Conservation (phyloP, 106 monocot genomes). For the Acorus calamus region DNA sequence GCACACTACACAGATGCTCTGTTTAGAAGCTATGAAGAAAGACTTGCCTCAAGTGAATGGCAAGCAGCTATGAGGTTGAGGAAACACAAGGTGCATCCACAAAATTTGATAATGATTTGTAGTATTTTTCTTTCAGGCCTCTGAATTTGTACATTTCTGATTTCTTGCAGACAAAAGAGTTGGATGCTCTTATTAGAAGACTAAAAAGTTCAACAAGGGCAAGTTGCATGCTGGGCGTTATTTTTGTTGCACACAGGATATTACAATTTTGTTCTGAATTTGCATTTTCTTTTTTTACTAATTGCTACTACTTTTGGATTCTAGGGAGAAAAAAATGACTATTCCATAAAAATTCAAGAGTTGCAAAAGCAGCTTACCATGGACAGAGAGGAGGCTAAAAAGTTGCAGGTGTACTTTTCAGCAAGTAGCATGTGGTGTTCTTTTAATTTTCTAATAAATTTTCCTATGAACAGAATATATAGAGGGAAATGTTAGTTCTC, state of each 20-base stretch:
- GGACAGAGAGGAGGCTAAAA: constrained; percentile 93
- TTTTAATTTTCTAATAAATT: background rate
- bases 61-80: constrained; percentile 88
- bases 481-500: background rate
- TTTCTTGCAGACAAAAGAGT: constrained; percentile 65
- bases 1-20: constrained; percentile 89
- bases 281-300: background rate
- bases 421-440: background rate
- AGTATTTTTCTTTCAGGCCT: background rate
- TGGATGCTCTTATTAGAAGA: constrained; percentile 85
- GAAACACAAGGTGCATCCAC: constrained; percentile 68
- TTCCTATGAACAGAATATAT: background rate
- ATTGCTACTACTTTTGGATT: constrained; percentile 1
- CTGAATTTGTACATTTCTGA: background rate
- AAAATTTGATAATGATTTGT: background rate
- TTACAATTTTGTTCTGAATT: too few relatives aligned
- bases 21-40: constrained; percentile 90
- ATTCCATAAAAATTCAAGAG: constrained; percentile 89
- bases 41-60: constrained; percentile 90
- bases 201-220: constrained; percentile 76
- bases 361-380: constrained; percentile 93
- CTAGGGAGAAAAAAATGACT: constrained; percentile 85
- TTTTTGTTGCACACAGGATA: too few relatives aligned
- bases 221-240: constrained; percentile 11
- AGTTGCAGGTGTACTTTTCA: constrained; percentile 47